A percentile compares a stretch with the other conserved stretches of the same genome.
Conservation (phyloP, 805 yeast species). For the Kazachstania martiniae region DNA sequence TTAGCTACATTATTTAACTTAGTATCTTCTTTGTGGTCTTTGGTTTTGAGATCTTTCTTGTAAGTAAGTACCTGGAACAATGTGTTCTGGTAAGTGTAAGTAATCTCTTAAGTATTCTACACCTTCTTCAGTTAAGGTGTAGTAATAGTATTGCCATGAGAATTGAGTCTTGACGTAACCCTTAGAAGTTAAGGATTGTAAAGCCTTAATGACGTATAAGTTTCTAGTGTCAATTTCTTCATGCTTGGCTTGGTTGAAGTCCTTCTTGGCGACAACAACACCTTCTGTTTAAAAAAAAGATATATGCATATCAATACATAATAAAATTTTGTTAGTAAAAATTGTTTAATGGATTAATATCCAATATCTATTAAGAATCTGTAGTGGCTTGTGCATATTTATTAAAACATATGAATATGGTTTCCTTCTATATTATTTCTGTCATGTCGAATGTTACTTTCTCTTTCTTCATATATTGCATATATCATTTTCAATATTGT, state of each 20-base stretch:
- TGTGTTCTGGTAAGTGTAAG: constrained; percentile 97
- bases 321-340: constrained; percentile 6
- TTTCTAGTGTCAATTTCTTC: constrained; percentile 97
- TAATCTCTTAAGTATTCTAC: constrained; percentile 95
- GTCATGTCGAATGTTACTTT: no score
- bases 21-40: constrained; percentile 46
- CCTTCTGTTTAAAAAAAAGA: constrained; percentile 55
- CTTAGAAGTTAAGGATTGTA: constrained; percentile 96
- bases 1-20: constrained; percentile 7
- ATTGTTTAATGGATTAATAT: no score
- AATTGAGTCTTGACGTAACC: constrained; percentile 99
- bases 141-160: constrained; percentile 99
- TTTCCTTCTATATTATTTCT: no score
- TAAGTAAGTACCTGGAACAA: constrained; percentile 97
- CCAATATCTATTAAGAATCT: no score
- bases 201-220: constrained; percentile 96
- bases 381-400: no score
- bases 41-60: constrained; percentile 79
- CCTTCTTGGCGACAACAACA: constrained; percentile 99
- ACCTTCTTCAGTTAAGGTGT: constrained; percentile 99
- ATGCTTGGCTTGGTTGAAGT: constrained; percentile 93
- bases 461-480: no score
- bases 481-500: no score
- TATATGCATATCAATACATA: constrained; percentile 1
- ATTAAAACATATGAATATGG: no score